Evolutionary conservation across 2,329 filamentous ascomycete species (phyloP).

Genomic region (Ascochyta pisi): DNA sequence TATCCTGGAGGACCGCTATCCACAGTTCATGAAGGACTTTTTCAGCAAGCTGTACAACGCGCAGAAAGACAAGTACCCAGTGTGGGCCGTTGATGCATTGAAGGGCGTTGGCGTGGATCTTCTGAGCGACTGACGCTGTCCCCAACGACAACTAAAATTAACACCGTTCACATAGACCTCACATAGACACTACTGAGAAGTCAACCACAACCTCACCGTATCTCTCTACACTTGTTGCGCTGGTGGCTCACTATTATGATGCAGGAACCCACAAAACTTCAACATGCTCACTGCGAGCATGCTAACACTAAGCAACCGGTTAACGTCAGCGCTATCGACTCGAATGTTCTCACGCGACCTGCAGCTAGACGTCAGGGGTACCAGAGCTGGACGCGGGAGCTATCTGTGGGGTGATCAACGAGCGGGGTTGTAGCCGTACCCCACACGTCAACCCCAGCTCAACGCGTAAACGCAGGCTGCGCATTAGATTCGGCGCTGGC

Average conservation of each 20-base stretch:
- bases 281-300: background rate
- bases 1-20: constrained; percentile 81
- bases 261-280: too few species aligned
- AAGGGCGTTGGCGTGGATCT: constrained; percentile 72
- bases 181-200: background rate
- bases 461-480: background rate
- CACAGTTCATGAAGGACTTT: constrained; percentile 77
- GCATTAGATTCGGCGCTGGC: background rate
- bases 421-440: constrained; percentile 6
- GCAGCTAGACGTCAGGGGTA: background rate
- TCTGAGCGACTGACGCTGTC: constrained; percentile 22
- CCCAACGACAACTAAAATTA: background rate
- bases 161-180: background rate
- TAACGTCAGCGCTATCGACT: constrained; percentile 4
- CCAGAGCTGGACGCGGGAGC: background rate
- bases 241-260: too few species aligned
- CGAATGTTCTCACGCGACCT: background rate
- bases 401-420: background rate
- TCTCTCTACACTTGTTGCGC: background rate
- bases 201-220: background rate
- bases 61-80: constrained; percentile 71
- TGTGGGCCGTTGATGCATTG: constrained; percentile 85
- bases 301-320: background rate
- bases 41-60: constrained; percentile 74
- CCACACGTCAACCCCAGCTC: constrained; percentile 4